Base-by-base conservation (phyloP, 768 basidiomycete species). In the Podaxis sp. region DNA sequence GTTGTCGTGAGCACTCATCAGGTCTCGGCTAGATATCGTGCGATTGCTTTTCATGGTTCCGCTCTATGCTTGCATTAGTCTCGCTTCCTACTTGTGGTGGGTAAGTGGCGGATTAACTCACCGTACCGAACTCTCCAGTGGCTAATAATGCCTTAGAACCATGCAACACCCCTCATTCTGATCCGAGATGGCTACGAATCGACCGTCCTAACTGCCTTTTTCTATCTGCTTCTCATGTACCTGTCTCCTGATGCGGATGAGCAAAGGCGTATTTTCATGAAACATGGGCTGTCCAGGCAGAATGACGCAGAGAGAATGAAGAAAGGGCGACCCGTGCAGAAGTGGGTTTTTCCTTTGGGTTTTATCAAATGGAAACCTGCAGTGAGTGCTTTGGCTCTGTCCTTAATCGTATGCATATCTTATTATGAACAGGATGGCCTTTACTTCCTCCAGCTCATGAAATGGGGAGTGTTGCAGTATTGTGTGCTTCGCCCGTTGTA, bases 31-130 rank as follows among this genome's bases (percentile, higher is more conserved):
- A 89, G 86, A 89, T 68, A 88, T 90, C 65, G 80, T 90, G 51
- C 85, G 90, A 7, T 73, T 91, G 18, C 78, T 93, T 23, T 83
- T 91, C 72, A 86, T 93, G 85, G 88, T 90, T 2, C 88, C 89
- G 1, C 77, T 90, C 35, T 93, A 93, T 68, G 84, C 87, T 7
- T 67, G 81, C 40, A 82, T 88, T 70, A 87, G 84, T 66, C 79
- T 87, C 59, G 79, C 83, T 1, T 88, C 88, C 4, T 91, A 86
- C 71, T 72, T 89, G 32, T 88, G 86, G 73, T 90, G 87, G 86
- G 87, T 86, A 67, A 63, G 74, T 71, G 13, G 18, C 42, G 14
- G 23, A 11, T 27, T 35, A 36, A 6, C 21, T 21, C 44, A 55
- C 38, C 38, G 50, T 13, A 25, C 13, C 40, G 11, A 2, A 42